A percentile compares a stretch with the other conserved stretches of the same genome.
phyloP scores from a whole-genome alignment of 306 rosid species.

The Cicer chorassanicum region DNA sequence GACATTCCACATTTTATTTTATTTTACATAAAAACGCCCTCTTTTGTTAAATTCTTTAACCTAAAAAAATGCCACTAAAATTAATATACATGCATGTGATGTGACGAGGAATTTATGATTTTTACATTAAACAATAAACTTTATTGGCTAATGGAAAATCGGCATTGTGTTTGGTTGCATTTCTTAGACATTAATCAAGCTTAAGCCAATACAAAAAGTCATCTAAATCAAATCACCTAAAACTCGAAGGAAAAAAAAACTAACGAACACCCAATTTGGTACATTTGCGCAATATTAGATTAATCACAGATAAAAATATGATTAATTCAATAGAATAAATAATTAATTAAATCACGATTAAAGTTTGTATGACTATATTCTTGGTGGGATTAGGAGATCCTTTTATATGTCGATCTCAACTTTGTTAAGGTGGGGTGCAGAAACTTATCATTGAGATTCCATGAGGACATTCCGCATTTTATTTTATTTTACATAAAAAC shows the following conservation, averaged over 20 bases:
- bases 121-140: not conserved
- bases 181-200: constrained; percentile 39
- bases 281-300: no score
- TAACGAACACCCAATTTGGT: no score
- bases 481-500: not conserved
- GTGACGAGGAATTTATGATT: not conserved
- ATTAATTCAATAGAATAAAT: no score
- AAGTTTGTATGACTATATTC: not conserved
- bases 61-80: not conserved
- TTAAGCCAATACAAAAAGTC: constrained; percentile 9
- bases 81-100: not conserved
- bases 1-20: not conserved
- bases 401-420: constrained; percentile 2
- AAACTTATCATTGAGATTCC: constrained; percentile 5
- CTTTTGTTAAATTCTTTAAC: not conserved
- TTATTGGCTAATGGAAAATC: constrained; percentile 41
- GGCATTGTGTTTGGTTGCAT: constrained; percentile 4
- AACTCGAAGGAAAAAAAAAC: not conserved
- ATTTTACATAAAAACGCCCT: not conserved
- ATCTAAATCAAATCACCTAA: not conserved
- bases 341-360: no score
- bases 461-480: not conserved
- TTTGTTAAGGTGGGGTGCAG: constrained; percentile 1
- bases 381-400: not conserved
- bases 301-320: no score